These are phyloP conservation scores for Fagus crenata DNA, from an alignment of 306 rosid genomes.

Conservation along the genomic window DNA sequence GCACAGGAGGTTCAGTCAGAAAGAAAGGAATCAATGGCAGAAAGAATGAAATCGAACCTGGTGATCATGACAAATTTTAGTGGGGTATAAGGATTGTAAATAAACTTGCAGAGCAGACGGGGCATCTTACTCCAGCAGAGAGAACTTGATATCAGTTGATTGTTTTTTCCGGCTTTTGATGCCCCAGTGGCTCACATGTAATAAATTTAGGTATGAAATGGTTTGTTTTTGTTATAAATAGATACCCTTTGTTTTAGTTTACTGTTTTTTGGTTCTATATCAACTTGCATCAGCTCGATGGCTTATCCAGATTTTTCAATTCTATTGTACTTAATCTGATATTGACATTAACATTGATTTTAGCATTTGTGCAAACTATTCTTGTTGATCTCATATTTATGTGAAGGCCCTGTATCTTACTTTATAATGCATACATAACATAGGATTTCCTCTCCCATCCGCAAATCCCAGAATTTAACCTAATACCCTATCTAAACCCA, in stretches of 20 bases:
- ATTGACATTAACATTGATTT: neutral
- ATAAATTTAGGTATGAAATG: conserved; percentile 46
- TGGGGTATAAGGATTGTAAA: conserved; percentile 63
- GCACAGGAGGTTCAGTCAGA: conserved; percentile 63
- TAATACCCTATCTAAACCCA: no score
- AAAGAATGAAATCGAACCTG: conserved; percentile 53
- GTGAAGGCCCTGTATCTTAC: neutral
- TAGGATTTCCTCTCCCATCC: neutral
- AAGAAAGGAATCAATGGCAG: conserved; percentile 50
- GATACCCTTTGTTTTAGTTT: conserved; percentile 24
- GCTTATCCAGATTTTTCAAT: conserved; percentile 16
- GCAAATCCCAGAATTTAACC: no score
- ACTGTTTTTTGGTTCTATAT: neutral
- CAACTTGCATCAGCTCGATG: conserved; percentile 3
- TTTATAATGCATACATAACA: neutral
- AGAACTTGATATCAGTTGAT: conserved; percentile 40
- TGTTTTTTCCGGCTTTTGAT: conserved; percentile 38
- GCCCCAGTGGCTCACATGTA: conserved; percentile 38
- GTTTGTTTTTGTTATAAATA: conserved; percentile 19
- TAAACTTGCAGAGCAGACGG: conserved; percentile 68
- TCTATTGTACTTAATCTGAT: conserved; percentile 6
- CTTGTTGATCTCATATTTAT: neutral
- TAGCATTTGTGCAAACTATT: neutral
- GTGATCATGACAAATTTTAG: conserved; percentile 52
- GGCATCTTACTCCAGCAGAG: conserved; percentile 59